Conservation (phyloP, 129 eudicot species). For the Pulicaria dysenterica region DNA sequence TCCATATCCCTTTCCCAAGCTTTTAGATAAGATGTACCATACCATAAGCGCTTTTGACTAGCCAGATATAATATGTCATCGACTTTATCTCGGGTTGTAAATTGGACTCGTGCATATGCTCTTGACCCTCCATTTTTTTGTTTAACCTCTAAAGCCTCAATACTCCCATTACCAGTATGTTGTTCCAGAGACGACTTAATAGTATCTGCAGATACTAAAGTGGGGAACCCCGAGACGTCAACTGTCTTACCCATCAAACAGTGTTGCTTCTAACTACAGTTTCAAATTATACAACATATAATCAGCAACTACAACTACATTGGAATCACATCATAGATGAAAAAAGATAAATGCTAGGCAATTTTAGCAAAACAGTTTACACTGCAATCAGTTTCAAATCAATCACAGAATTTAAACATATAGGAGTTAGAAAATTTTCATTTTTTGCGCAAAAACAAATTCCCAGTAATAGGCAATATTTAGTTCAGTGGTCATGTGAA, state of each 20-base stretch:
- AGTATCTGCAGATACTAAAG: constrained; percentile 45
- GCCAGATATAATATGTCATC: constrained; percentile 41
- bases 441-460: background rate
- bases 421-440: background rate
- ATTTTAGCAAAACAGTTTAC: background rate
- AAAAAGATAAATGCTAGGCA: constrained; percentile 1
- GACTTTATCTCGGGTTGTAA: constrained; percentile 37
- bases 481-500: background rate
- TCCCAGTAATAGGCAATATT: background rate
- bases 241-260: constrained; percentile 73
- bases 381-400: background rate
- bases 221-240: constrained; percentile 63
- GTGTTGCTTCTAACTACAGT: constrained; percentile 34
- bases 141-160: constrained; percentile 67
- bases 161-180: constrained; percentile 56
- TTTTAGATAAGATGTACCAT: constrained; percentile 51
- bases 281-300: constrained; percentile 12
- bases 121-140: constrained; percentile 41
- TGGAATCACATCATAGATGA: background rate
- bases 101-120: constrained; percentile 70
- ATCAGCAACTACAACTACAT: constrained; percentile 2
- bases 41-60: constrained; percentile 30
- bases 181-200: constrained; percentile 47
- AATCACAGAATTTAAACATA: background rate
- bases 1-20: constrained; percentile 48